Percentiles rank a stretch among this genome's conserved stretches.
Conservation (phyloP, 2,329 filamentous ascomycete species). For the Colletotrichum sp. region DNA sequence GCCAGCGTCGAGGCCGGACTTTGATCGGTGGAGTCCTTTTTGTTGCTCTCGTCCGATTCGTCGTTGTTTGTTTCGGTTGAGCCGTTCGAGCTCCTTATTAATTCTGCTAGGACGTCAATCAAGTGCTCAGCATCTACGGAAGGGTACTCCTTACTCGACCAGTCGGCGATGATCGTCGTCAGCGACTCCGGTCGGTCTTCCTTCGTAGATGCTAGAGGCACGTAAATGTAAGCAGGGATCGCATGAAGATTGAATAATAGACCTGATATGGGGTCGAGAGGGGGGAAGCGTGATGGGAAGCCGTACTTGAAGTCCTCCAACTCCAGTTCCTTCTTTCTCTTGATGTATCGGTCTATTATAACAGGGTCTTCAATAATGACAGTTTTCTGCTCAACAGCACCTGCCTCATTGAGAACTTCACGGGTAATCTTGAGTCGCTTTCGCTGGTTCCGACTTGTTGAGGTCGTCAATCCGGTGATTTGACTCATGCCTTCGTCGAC, state of each 20-base stretch:
- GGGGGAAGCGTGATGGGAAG: background rate
- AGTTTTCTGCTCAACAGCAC: conserved; percentile 65
- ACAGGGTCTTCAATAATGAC: conserved; percentile 79
- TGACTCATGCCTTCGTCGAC: conserved; percentile 83
- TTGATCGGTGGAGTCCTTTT: conserved; percentile 65
- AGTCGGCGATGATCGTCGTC: conserved; percentile 22
- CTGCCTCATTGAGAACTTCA: conserved; percentile 49
- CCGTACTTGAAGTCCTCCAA: conserved; percentile 53
- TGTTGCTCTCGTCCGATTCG: conserved; percentile 89
- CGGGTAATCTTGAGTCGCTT: conserved; percentile 78
- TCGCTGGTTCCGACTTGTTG: conserved; percentile 68
- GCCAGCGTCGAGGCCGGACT: conserved; percentile 41
- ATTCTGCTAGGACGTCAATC: conserved; percentile 52
- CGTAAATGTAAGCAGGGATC: conserved; percentile 21
- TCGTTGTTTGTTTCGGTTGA: conserved; percentile 91
- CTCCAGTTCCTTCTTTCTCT: conserved; percentile 74
- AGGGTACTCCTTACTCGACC: conserved; percentile 20
- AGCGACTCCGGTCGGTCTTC: conserved; percentile 19
- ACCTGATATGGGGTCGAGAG: conserved; percentile 5
- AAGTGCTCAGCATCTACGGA: conserved; percentile 12
- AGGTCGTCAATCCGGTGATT: conserved; percentile 72
- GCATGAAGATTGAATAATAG: conserved; percentile 18
- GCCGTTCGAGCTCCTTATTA: conserved; percentile 77
- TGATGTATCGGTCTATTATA: conserved; percentile 89
- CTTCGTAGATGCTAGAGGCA: conserved; percentile 24